Percentiles rank a stretch among this genome's conserved stretches.
Evolutionary conservation across 2,329 filamentous ascomycete genomes (phyloP).

Genomic region (Acephala macrosclerotiorum): DNA sequence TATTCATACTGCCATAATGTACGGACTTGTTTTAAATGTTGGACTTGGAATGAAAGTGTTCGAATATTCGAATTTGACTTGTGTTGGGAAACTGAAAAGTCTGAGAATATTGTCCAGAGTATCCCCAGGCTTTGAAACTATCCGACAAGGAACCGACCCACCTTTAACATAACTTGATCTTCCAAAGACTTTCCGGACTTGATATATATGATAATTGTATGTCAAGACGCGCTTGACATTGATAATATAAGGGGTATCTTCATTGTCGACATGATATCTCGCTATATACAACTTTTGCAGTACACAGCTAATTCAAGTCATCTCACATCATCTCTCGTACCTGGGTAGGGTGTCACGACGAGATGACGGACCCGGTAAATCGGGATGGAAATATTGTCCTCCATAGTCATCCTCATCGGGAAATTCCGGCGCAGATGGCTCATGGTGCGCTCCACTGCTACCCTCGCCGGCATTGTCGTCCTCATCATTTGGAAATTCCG

Average conservation of each 20-base stretch:
- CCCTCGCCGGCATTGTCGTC: constrained; percentile 43
- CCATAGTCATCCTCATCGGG: constrained; percentile 60
- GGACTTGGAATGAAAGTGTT: too few species aligned
- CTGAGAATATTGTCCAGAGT: too few species aligned
- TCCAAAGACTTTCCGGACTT: too few species aligned
- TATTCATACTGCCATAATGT: not conserved
- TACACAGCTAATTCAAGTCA: not conserved
- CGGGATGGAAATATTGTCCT: constrained; percentile 31
- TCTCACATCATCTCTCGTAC: constrained; percentile 41
- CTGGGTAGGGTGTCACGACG: constrained; percentile 40
- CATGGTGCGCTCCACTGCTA: constrained; percentile 37
- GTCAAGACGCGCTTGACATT: too few species aligned
- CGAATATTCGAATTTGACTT: too few species aligned
- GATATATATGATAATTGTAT: too few species aligned
- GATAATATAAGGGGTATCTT: constrained; percentile 6
- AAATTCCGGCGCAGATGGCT: constrained; percentile 66
- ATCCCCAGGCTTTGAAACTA: too few species aligned
- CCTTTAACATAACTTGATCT: too few species aligned
- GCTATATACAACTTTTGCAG: constrained; percentile 8
- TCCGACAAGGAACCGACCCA: too few species aligned
- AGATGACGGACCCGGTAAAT: constrained; percentile 17
- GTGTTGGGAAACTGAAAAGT: too few species aligned
- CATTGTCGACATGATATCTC: not conserved
- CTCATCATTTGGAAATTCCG: constrained; percentile 58
- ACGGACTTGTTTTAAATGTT: too few species aligned